Evolutionary conservation across 768 basidiomycete species (phyloP).

Genomic region (Termitomyces sp.): DNA sequence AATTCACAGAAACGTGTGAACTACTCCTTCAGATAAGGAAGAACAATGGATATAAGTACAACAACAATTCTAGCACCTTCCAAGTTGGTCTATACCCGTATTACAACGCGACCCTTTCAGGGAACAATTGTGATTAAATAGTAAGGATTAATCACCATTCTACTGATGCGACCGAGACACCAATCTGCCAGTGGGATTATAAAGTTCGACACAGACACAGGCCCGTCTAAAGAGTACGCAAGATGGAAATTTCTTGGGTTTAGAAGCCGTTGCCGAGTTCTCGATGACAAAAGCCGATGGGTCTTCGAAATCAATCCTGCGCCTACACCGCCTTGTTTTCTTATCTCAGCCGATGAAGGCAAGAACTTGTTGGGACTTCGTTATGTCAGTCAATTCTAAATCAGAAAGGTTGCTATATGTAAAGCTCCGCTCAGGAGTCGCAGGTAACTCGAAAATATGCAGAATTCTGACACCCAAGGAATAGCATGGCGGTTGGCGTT

Average conservation of each 20-base stretch:
- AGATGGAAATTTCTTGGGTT: not conserved
- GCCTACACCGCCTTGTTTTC: not conserved
- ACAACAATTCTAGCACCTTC: not conserved
- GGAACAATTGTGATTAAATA: too few relatives aligned
- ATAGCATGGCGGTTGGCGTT: too few relatives aligned
- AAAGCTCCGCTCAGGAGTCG: too few relatives aligned
- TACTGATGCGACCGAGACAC: not conserved
- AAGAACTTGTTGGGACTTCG: too few relatives aligned
- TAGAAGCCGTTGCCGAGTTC: not conserved
- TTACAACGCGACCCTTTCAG: too few relatives aligned
- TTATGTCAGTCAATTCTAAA: too few relatives aligned
- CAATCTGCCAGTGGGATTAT: not conserved
- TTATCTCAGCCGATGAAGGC: too few relatives aligned
- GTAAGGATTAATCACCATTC: too few relatives aligned
- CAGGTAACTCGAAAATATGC: too few relatives aligned
- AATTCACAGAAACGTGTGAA: conserved; percentile 1
- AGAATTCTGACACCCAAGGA: too few relatives aligned
- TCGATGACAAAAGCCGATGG: not conserved
- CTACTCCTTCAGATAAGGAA: not conserved
- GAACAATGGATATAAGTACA: not conserved
- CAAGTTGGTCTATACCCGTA: not conserved
- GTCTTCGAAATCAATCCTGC: not conserved
- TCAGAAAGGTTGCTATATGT: too few relatives aligned
- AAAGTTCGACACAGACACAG: too few relatives aligned
- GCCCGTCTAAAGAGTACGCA: not conserved